Conservation (phyloP, 2,329 filamentous ascomycete species). For the Coniochaeta prunicola region DNA sequence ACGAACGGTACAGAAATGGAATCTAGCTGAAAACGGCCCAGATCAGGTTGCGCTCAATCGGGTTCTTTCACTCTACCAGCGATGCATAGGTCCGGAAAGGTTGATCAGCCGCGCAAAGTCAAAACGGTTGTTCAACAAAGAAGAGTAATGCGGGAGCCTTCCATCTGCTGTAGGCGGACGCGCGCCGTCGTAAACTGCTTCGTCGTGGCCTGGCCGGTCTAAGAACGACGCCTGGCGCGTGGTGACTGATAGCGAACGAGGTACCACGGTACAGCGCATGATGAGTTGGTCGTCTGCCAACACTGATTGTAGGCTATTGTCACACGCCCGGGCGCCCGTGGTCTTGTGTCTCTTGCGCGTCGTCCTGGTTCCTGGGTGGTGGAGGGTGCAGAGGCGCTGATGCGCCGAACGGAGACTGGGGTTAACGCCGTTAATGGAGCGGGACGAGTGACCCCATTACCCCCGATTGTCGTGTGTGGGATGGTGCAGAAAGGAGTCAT, state of each 20-base stretch:
- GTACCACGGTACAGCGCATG: not conserved
- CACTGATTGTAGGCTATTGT: not conserved
- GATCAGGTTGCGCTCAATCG: not conserved
- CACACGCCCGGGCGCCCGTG: not conserved
- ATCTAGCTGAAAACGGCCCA: not conserved
- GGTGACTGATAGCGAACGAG: not conserved
- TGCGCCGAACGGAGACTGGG: not conserved
- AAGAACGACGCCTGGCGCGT: not conserved
- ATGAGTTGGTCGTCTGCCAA: not conserved
- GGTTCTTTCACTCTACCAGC: not conserved
- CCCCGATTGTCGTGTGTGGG: not conserved
- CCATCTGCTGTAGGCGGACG: too few relatives aligned
- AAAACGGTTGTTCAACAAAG: not conserved
- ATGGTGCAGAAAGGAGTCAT: not conserved
- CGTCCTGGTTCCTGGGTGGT: conserved; percentile 2
- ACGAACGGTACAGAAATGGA: not conserved
- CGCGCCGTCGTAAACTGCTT: too few relatives aligned
- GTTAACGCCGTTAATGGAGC: not conserved
- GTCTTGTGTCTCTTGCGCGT: not conserved
- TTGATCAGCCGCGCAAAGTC: not conserved
- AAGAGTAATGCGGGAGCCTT: too few relatives aligned
- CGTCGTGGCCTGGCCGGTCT: too few relatives aligned
- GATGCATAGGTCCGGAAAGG: not conserved
- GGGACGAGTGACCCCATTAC: not conserved
- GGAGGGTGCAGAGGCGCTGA: not conserved